Percentiles rank a stretch among this genome's conserved stretches.
Evolutionary conservation across 805 yeast species (phyloP).

Genomic region (Zygotorulaspora danielsina): DNA sequence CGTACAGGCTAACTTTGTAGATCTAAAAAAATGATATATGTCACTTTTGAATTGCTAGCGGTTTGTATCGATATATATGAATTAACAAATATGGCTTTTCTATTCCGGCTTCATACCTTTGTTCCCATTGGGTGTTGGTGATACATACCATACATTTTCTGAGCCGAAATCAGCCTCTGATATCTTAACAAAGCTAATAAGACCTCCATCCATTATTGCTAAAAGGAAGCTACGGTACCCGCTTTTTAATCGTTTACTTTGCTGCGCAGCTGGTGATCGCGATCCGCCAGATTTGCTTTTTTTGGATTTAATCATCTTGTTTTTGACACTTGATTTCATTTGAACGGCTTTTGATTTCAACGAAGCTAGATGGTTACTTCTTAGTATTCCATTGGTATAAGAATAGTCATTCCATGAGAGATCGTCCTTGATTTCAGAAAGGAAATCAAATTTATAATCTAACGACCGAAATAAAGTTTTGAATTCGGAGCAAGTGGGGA

Average conservation of each 20-base stretch:
- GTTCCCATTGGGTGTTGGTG: constrained; percentile 9
- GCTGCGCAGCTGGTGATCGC: constrained; percentile 32
- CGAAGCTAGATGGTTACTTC: constrained; percentile 11
- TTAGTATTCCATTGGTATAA: constrained; percentile 15
- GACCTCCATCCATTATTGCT: constrained; percentile 75
- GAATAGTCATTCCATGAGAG: constrained; percentile 23
- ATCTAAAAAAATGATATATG: no score
- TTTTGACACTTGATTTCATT: constrained; percentile 1
- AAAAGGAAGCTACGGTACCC: constrained; percentile 52
- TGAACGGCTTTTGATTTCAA: constrained; percentile 10
- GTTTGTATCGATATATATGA: background rate
- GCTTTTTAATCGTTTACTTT: constrained; percentile 40
- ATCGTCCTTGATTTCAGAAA: constrained; percentile 28
- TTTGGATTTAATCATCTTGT: background rate
- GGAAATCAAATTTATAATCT: constrained; percentile 32
- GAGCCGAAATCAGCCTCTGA: constrained; percentile 47
- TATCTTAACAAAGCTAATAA: constrained; percentile 59
- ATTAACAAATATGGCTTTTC: no score
- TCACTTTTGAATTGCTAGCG: background rate
- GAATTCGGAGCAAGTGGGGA: constrained; percentile 48
- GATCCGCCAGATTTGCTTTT: constrained; percentile 17
- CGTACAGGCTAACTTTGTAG: no score
- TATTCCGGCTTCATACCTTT: no score
- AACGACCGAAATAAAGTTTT: constrained; percentile 35
- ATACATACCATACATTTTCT: constrained; percentile 35